Base-by-base conservation (phyloP, 2,329 filamentous ascomycete genomes). In the Alternaria novae-zelandiae region DNA sequence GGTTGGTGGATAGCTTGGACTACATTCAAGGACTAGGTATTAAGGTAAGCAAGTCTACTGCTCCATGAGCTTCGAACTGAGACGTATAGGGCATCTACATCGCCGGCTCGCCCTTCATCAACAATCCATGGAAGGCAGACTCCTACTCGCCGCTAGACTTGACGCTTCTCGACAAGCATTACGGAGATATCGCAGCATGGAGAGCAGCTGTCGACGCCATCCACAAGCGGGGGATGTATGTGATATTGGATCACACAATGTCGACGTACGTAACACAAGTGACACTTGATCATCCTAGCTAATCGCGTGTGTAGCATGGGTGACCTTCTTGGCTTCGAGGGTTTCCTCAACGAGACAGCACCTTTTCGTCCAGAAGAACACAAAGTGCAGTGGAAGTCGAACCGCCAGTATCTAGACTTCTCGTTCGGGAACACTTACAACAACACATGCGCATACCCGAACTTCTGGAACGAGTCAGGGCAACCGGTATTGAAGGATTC, bases 171-270 rank as follows among this genome's bases (percentile, higher is more conserved):
- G 89, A 90, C 70, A 82, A 85, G 49, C 89, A 91, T 71, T 87
- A 86, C 65, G 89, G 88, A 17, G 85, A 83, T 54, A 86, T 91
- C 57, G 76, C 84, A 17, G 79, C 83, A 58, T 90, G 88, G 87
- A 84, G 87, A 69, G 76, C 81, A 49, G 83, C 85, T 3, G 86
- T 90, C 56, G 79, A 83, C 9, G 87, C 87, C 51, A 88, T 90
- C n/a, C 89, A 91, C 70, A 76, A 78, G 3, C 82, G 86, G 28
- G 86, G 83, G 57, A 90, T 91, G 88, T 90, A 89, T 78, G 87
- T 90, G 44, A 80, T 91, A 30, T 77, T 90, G 63, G 89, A 90
- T 73, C 90, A 90, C 71, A 90, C 89, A 2, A 84, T 90, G 74
- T 84, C 86, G 49, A 91, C 88, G 49, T 51, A 51, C n/a, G 49